Base-by-base conservation (phyloP, 352 stramenopile species). In the Globisporangium iwayamae region DNA sequence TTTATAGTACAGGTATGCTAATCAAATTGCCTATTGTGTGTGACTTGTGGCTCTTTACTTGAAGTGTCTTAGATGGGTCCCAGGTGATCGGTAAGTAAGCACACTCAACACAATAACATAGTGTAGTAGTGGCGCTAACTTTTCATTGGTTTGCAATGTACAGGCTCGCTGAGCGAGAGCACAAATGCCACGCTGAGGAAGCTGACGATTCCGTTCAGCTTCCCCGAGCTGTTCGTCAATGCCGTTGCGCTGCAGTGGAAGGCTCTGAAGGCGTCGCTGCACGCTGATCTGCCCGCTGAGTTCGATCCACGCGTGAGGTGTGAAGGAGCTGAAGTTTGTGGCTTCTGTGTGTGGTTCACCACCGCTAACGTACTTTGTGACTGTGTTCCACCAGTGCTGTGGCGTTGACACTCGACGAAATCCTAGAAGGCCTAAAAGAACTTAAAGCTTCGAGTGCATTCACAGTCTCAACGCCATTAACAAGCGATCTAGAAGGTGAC, bases 201-300 rank as follows among this genome's bases (percentile, higher is more conserved):
- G 51, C 20, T 92, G 1, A 65, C 72, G 30, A 28, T 39, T 25
- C 72, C 83, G 25, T 52, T 52, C 5, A 70, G 64, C 28, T 0
- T 55, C 3, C 6, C 73, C n/a, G 73, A 78, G 20, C 30, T 41
- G n/a, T 20, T 60, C 3, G 39, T 81, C 4, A 69, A 73, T 4
- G 56, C 54, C 2, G 57, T 85, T 13, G 78, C 77, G 32, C 60
- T 11, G n/a, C 65, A 59, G 3, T 92, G 84, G 66, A 66, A 63
- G 11, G 61, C 64, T 14, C 34, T 89, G 25, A 89, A 86, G 65
- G 64, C 43, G 25, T 38, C 34, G 25, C 47, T 89, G 13, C 69
- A 87, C 39, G 76, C 65, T n/a, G 68, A 79, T 47, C 39, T 90
- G 34, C 78, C 77, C 1, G 62, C 56, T 10, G 75, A 64, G 16